A percentile compares a stretch with the other conserved stretches of the same genome.
These are phyloP conservation scores for Epichloe aotearoae DNA, from an alignment of 2,329 filamentous ascomycete genomes.

Conservation along the genomic window DNA sequence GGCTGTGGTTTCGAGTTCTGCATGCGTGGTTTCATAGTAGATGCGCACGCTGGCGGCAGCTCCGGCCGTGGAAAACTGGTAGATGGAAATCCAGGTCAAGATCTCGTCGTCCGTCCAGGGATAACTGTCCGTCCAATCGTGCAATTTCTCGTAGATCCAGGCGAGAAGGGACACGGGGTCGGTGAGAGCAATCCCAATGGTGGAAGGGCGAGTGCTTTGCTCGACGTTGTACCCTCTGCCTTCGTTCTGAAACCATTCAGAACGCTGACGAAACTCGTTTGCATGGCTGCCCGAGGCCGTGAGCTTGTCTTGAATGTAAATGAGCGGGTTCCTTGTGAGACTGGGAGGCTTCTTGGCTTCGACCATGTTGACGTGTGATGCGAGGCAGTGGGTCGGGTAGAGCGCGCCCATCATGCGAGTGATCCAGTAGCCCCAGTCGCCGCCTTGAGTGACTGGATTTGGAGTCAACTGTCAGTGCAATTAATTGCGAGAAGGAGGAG, in stretches of 20 bases:
- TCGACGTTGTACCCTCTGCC: conserved; percentile 25
- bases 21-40: conserved; percentile 54
- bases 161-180: conserved; percentile 60
- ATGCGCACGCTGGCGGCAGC: conserved; percentile 55
- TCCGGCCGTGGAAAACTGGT: conserved; percentile 56
- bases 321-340: conserved; percentile 37
- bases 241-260: conserved; percentile 42
- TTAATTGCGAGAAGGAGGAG: background rate
- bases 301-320: conserved; percentile 40
- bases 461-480: conserved; percentile 30
- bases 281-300: conserved; percentile 31
- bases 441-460: conserved; percentile 40
- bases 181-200: conserved; percentile 53
- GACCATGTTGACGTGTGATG: conserved; percentile 45
- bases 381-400: conserved; percentile 39
- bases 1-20: conserved; percentile 9
- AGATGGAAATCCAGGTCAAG: conserved; percentile 60
- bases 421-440: conserved; percentile 59
- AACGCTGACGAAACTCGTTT: conserved; percentile 33
- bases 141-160: conserved; percentile 73
- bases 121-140: conserved; percentile 62
- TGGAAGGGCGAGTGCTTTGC: conserved; percentile 56
- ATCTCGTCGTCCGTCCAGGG: conserved; percentile 66
- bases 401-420: conserved; percentile 46
- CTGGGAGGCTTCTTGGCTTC: conserved; percentile 34